These are phyloP conservation scores for Chlorokybus atmophyticus DNA, from an alignment of 139 green algal genomes.

Conservation along the genomic window DNA sequence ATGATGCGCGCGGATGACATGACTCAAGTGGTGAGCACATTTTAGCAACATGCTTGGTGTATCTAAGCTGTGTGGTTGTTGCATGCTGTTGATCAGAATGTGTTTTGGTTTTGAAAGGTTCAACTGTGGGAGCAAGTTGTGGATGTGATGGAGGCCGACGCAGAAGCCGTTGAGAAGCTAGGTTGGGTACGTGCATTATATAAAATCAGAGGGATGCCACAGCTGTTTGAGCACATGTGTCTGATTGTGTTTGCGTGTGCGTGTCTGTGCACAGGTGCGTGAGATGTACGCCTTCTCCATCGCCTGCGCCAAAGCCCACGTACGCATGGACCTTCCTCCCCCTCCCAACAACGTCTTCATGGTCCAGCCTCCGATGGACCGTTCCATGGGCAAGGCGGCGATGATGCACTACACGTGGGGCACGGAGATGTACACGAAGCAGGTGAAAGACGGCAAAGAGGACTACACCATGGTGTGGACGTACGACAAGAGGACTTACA, in stretches of 20 bases:
- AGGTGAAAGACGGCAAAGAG: background rate
- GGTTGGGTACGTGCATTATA: no score
- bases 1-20: background rate
- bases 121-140: background rate
- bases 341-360: slow-evolving; percentile 36
- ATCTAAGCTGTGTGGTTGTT: no score
- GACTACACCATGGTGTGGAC: background rate
- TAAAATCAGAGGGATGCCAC: no score
- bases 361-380: slow-evolving; percentile 65
- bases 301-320: slow-evolving; percentile 22
- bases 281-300: slow-evolving; percentile 80
- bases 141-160: background rate
- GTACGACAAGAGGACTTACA: background rate
- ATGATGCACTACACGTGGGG: slow-evolving; percentile 83
- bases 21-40: background rate
- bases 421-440: background rate
- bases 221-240: no score
- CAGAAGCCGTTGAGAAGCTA: slow-evolving; percentile 34
- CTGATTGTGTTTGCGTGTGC: no score
- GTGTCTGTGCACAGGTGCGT: no score
- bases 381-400: slow-evolving; percentile 41
- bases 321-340: slow-evolving; percentile 2
- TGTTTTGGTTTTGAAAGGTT: no score
- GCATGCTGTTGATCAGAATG: no score
- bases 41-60: no score